Evolutionary conservation across 2,329 filamentous ascomycete genomes (phyloP).

Genomic region (Hypoxylon sp.): DNA sequence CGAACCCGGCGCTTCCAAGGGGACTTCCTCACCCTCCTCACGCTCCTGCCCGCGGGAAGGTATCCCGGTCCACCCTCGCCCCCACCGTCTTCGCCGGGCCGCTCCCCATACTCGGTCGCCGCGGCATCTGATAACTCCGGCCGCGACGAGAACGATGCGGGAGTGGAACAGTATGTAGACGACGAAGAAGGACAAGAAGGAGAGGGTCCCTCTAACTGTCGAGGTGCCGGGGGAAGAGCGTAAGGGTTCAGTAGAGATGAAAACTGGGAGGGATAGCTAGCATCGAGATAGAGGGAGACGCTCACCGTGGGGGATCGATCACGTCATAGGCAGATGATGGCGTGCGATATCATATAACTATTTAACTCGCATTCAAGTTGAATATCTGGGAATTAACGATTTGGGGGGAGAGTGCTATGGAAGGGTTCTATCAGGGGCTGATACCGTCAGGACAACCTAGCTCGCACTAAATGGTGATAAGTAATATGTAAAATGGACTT

Average conservation of each 20-base stretch:
- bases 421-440: too few species aligned
- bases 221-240: too few species aligned
- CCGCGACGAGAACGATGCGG: background rate
- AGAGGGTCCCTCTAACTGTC: too few species aligned
- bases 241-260: too few species aligned
- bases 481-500: too few species aligned
- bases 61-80: constrained; percentile 5
- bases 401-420: too few species aligned
- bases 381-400: too few species aligned
- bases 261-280: background rate
- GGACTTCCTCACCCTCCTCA: constrained; percentile 12
- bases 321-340: background rate
- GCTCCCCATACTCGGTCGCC: background rate
- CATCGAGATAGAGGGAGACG: background rate
- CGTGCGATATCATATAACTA: background rate
- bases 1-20: constrained; percentile 13
- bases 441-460: too few species aligned
- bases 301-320: background rate
- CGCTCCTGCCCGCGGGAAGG: constrained; percentile 5
- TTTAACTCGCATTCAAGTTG: constrained; percentile 8
- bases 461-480: too few species aligned
- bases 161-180: too few species aligned
- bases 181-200: background rate
- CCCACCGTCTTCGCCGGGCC: background rate
- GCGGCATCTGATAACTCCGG: background rate